Conservation (phyloP, 176 grass and related monocot genomes). For the Sorghum bicolor region DNA sequence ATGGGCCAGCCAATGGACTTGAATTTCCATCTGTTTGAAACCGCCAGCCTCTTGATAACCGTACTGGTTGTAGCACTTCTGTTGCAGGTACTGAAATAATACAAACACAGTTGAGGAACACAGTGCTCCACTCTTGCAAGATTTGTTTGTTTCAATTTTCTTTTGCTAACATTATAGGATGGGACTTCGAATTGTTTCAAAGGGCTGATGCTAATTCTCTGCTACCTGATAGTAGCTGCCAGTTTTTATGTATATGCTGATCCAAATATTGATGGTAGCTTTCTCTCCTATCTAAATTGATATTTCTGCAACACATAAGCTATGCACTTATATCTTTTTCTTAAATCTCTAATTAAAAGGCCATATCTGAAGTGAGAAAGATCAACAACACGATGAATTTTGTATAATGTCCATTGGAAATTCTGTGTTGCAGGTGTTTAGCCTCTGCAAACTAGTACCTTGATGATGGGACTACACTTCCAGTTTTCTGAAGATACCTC, state of each 20-base stretch:
- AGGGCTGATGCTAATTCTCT: constrained; percentile 79
- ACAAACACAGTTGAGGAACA: background rate
- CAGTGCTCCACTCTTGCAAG: background rate
- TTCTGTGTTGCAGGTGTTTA: constrained; percentile 38
- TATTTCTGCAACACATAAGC: background rate
- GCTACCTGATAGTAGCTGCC: constrained; percentile 79
- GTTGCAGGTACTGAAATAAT: constrained; percentile 55
- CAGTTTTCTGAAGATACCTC: constrained; percentile 3
- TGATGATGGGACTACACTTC: constrained; percentile 13
- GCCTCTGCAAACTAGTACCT: constrained; percentile 25
- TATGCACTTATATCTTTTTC: background rate
- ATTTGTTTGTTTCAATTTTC: background rate
- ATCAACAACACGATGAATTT: background rate
- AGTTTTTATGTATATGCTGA: constrained; percentile 84
- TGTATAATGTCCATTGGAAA: background rate
- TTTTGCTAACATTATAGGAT: constrained; percentile 36
- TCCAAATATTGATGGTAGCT: constrained; percentile 39
- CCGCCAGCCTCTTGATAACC: constrained; percentile 65
- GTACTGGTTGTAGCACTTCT: constrained; percentile 76
- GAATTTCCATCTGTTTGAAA: constrained; percentile 86
- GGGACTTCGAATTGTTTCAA: constrained; percentile 84
- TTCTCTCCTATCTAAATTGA: constrained; percentile 16
- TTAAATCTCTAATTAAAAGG: background rate
- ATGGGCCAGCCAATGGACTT: constrained; percentile 78
- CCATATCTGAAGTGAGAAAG: background rate